Evolutionary conservation across 1,139 yeast species (phyloP).

Genomic region (Kodamaea anthophila): DNA sequence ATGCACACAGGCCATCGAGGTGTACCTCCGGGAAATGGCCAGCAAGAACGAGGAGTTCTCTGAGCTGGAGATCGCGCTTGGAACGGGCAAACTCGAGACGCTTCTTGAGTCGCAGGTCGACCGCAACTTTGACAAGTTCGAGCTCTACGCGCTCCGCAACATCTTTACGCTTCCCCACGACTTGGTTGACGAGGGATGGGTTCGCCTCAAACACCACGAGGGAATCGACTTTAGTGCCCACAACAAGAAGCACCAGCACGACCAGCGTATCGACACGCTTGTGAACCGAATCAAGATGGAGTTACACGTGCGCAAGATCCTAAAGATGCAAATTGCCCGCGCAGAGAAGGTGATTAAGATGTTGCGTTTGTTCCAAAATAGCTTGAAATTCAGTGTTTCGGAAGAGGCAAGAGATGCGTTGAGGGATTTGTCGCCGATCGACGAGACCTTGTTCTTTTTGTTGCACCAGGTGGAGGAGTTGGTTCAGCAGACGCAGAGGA

Average conservation of each 20-base stretch:
- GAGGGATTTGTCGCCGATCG: conserved; percentile 43
- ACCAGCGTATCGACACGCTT: conserved; percentile 28
- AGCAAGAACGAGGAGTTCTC: conserved; percentile 10
- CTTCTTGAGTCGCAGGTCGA: conserved; percentile 75
- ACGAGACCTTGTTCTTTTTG: conserved; percentile 46
- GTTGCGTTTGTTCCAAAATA: conserved; percentile 25
- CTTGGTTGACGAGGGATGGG: conserved; percentile 60
- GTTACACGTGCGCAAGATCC: conserved; percentile 36
- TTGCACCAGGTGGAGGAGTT: conserved; percentile 37
- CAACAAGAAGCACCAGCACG: conserved; percentile 18
- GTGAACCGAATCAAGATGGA: conserved; percentile 41
- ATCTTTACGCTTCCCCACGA: conserved; percentile 67
- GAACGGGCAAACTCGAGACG: conserved; percentile 78
- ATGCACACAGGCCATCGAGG: conserved; percentile 76
- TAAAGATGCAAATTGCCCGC: conserved; percentile 36
- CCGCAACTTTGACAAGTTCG: conserved; percentile 79
- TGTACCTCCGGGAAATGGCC: conserved; percentile 36
- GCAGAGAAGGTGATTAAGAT: conserved; percentile 30
- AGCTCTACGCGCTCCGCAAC: conserved; percentile 74
- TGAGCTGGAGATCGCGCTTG: conserved; percentile 54
- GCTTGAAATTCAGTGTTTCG: conserved; percentile 24
- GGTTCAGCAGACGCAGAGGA: conserved; percentile 29
- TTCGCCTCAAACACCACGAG: conserved; percentile 64
- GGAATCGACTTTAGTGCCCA: conserved; percentile 34
- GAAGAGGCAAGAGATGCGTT: conserved; percentile 25